Conservation (phyloP, 1,284 basidiomycete genomes). For the Ustilago nuda region DNA sequence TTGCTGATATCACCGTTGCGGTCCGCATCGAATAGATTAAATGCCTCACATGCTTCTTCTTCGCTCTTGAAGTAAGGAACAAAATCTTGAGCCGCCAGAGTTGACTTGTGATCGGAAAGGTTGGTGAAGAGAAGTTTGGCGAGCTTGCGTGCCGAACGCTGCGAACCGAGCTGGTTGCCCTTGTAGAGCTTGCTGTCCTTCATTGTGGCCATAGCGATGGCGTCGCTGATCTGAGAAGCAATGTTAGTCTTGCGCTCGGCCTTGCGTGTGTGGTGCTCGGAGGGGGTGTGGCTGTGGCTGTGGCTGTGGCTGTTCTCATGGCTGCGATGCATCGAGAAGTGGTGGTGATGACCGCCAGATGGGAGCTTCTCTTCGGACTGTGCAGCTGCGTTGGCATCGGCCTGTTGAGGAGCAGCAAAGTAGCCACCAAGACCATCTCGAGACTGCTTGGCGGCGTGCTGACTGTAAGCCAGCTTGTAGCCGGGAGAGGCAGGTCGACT, state of each 20-base stretch:
- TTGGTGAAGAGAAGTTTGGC: slow-evolving; percentile 80
- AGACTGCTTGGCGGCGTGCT: slow-evolving; percentile 48
- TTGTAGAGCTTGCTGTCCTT: slow-evolving; percentile 67
- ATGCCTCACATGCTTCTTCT: slow-evolving; percentile 80
- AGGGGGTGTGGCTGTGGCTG: slow-evolving; percentile 11
- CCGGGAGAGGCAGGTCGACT: slow-evolving; percentile 56
- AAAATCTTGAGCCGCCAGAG: slow-evolving; percentile 73
- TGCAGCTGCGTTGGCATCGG: slow-evolving; percentile 7
- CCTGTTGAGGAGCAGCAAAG: slow-evolving; percentile 39
- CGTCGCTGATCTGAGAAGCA: slow-evolving; percentile 58
- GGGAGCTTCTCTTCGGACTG: slow-evolving; percentile 19
- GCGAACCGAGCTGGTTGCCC: slow-evolving; percentile 67
- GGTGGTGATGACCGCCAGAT: slow-evolving; percentile 3
- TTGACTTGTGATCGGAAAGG: slow-evolving; percentile 60
- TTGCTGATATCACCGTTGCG: slow-evolving; percentile 84
- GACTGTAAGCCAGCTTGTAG: slow-evolving; percentile 40
- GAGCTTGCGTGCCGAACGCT: slow-evolving; percentile 78
- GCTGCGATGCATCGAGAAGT: slow-evolving; percentile 31
- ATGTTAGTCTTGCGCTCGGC: slow-evolving; percentile 52
- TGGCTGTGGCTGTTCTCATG: slow-evolving; percentile 19
- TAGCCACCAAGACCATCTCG: slow-evolving; percentile 57
- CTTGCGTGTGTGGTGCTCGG: slow-evolving; percentile 34
- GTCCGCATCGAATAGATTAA: slow-evolving; percentile 83
- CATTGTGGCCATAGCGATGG: slow-evolving; percentile 64
- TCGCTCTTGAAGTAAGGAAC: slow-evolving; percentile 80